Evolutionary conservation across 805 yeast genomes (phyloP).

Genomic region (Spathaspora sp.): DNA sequence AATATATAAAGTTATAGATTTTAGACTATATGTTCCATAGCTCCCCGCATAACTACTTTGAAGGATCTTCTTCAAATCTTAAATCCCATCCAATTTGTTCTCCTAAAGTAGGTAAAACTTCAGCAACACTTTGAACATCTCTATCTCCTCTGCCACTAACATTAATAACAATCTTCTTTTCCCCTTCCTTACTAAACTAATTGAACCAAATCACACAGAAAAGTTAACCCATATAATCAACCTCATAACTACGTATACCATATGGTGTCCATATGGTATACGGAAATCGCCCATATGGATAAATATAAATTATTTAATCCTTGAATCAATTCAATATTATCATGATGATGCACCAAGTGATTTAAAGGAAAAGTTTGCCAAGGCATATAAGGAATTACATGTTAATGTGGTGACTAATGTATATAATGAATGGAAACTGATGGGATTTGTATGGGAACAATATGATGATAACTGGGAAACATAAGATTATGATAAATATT

Average conservation of each 20-base stretch:
- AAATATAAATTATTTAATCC: constrained; percentile 78
- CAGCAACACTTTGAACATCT: constrained; percentile 97
- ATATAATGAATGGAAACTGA: too few species aligned
- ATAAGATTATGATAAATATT: too few species aligned
- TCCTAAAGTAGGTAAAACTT: constrained; percentile 84
- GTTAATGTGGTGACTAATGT: constrained; percentile 66
- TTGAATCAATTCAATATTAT: constrained; percentile 68
- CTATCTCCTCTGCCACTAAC: constrained; percentile 99
- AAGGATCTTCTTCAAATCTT: constrained; percentile 65
- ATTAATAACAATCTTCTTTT: constrained; percentile 79
- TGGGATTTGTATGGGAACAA: too few species aligned
- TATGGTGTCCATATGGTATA: constrained; percentile 79
- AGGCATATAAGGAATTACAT: constrained; percentile 57
- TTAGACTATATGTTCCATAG: neutral
- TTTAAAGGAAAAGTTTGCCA: constrained; percentile 33
- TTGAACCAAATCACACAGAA: constrained; percentile 41
- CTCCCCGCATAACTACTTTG: constrained; percentile 18
- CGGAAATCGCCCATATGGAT: constrained; percentile 96
- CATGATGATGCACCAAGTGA: constrained; percentile 16
- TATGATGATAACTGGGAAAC: too few species aligned
- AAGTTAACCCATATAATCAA: constrained; percentile 52
- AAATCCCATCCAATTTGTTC: constrained; percentile 94
- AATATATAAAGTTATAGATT: too few species aligned
- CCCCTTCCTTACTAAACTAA: constrained; percentile 77
- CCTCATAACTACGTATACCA: constrained; percentile 53